phyloP scores from a whole-genome alignment of 345 rosid genomes.

The Nephelium lappaceum region DNA sequence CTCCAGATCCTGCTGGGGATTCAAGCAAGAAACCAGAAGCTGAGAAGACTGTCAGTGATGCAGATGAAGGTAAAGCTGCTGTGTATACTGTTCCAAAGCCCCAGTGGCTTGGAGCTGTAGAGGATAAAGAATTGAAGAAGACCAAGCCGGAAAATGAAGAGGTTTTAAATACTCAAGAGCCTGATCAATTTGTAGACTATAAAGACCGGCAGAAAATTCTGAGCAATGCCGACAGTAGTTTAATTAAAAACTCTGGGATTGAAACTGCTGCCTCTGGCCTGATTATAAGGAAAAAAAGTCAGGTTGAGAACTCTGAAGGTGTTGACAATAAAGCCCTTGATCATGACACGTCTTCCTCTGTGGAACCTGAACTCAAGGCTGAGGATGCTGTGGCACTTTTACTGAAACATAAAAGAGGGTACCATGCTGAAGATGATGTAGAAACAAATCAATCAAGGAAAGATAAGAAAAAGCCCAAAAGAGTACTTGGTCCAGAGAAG shows the following conservation, averaged over 20 bases:
- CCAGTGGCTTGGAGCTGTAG: slow-evolving; percentile 95
- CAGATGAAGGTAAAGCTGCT: slow-evolving; percentile 41
- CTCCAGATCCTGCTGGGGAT: slow-evolving; percentile 29
- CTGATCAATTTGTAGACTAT: slow-evolving; percentile 78
- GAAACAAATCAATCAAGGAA: slow-evolving; percentile 32
- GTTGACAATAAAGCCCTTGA: slow-evolving; percentile 31
- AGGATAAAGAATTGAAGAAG: slow-evolving; percentile 46
- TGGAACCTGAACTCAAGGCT: slow-evolving; percentile 55
- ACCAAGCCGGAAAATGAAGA: slow-evolving; percentile 34
- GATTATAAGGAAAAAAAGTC: slow-evolving; percentile 80
- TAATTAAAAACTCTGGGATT: slow-evolving; percentile 32
- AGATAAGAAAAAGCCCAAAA: slow-evolving; percentile 56
- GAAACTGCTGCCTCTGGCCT: slow-evolving; percentile 70
- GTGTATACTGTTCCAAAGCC: slow-evolving; percentile 65
- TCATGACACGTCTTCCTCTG: slow-evolving; percentile 38
- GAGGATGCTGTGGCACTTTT: slow-evolving; percentile 89
- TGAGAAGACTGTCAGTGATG: slow-evolving; percentile 36
- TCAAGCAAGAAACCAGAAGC: slow-evolving; percentile 39
- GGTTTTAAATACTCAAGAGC: slow-evolving; percentile 36
- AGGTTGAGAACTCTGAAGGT: slow-evolving; percentile 41
- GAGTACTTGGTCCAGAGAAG: slow-evolving; percentile 71
- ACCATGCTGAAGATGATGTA: slow-evolving; percentile 49
- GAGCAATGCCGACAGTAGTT: slow-evolving; percentile 25
- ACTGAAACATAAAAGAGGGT: slow-evolving; percentile 78
- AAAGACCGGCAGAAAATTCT: slow-evolving; percentile 71